These are phyloP conservation scores for Brassica juncea DNA, from an alignment of 345 rosid species.

Conservation along the genomic window DNA sequence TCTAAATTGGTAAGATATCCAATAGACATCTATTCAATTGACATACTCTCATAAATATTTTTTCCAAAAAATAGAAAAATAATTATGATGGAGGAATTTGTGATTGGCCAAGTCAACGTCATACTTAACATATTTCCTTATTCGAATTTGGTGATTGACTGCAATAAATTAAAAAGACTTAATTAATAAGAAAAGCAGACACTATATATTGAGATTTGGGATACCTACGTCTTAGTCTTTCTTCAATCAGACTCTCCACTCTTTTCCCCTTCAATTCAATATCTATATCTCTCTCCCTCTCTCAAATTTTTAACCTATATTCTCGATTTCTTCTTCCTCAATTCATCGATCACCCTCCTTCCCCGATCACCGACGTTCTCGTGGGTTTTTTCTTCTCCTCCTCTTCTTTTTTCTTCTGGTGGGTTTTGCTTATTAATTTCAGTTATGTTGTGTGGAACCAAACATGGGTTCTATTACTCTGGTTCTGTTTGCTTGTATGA, in stretches of 20 bases:
- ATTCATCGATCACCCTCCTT: not conserved
- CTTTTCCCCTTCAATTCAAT: not conserved
- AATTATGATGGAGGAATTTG: not conserved
- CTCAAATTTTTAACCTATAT: not conserved
- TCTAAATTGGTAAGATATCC: not conserved
- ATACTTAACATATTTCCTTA: not conserved
- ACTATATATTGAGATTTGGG: not conserved
- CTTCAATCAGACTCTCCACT: not conserved
- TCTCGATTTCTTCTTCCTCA: not conserved
- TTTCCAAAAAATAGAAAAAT: not conserved
- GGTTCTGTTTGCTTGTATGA: not conserved
- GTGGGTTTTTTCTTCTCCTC: not conserved
- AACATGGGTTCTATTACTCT: not conserved
- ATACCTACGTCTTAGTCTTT: not conserved
- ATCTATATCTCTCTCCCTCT: not conserved
- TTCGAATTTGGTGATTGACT: not conserved
- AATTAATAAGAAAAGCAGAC: not conserved
- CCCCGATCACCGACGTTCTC: not conserved
- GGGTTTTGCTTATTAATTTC: not conserved
- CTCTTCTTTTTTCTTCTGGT: not conserved
- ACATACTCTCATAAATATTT: not conserved
- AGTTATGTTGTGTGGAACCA: conserved; percentile 3
- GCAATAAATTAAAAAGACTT: not conserved
- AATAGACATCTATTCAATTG: not conserved
- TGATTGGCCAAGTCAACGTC: not conserved